Base-by-base conservation (phyloP, 1,284 basidiomycete species). In the Malassezia vespertilionis region DNA sequence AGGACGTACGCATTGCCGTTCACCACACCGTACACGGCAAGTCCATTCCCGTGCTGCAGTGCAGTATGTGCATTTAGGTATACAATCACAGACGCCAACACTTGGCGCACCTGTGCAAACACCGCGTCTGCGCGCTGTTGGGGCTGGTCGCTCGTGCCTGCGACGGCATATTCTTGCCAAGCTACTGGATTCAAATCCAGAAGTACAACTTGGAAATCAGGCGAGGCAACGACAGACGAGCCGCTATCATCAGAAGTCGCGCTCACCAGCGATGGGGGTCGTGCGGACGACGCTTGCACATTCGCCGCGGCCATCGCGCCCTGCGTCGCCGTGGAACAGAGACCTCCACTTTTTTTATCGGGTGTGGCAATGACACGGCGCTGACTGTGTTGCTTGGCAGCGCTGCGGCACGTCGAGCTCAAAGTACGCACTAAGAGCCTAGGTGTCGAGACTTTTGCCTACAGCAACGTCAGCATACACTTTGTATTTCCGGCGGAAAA, bases 1-100 rank as follows among this genome's bases (percentile, higher is more conserved):
- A 46, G 34, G 12, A 52, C 31, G 10, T 27, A 6, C 4, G 49
- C 49, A 14, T 48, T 53, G 26, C 57, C 60, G 0, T 30, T 36
- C 9, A 86, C 77, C 5, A 87, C 88, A 6, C 82, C 90, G 68
- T 89, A 93, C 34, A 96, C 83, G 4, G 88, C 84, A 14, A 96
- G 76, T 5, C 84, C 81, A 69, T 96, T 99, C 62, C 90, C 87
- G 74, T 90, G 84, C 55, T 83, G 80, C 58, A 82, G 79, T 0
- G 89, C 88, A 49, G 91, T 78, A 72, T 96, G 89, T 1, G 88
- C 80, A 63, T 97, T 96, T 58, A 91, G 75, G 62, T 95, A 93
- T 18, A 86, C 82, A 50, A 93, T 78, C 11, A 93, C 75, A 11
- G 63, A 61, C 15, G 65, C 57, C n/a, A 74, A 53, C 1, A 68